Conservation (phyloP, 495 filamentous ascomycete genomes). For the Gamarada debralockiae region DNA sequence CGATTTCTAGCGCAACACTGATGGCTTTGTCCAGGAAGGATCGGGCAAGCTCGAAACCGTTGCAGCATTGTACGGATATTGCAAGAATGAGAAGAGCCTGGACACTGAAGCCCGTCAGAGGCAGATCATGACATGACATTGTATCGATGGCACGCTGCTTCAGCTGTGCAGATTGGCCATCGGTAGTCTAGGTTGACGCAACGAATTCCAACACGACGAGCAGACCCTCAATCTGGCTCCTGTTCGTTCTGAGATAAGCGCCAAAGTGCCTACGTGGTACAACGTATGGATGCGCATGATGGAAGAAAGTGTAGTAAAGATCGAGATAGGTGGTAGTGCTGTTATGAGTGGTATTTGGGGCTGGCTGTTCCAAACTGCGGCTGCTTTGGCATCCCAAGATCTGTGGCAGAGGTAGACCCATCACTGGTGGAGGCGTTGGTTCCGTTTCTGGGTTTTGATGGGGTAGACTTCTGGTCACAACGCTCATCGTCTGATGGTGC, state of each 20-base stretch:
- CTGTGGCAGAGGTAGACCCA: not conserved
- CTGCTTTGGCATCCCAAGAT: constrained; percentile 23
- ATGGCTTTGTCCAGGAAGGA: constrained; percentile 53
- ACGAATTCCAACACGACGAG: constrained; percentile 55
- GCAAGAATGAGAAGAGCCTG: constrained; percentile 65
- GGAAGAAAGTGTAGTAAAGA: constrained; percentile 54
- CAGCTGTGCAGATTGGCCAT: constrained; percentile 23
- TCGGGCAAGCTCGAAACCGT: constrained; percentile 50
- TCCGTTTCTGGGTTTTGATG: too few relatives aligned
- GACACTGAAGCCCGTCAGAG: constrained; percentile 50
- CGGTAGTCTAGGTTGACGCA: constrained; percentile 40
- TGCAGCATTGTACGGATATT: constrained; percentile 60
- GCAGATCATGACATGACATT: constrained; percentile 33
- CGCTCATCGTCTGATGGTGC: constrained; percentile 17
- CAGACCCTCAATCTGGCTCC: constrained; percentile 29
- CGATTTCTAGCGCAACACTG: constrained; percentile 59
- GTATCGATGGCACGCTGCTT: constrained; percentile 37
- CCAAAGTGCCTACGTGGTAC: constrained; percentile 39
- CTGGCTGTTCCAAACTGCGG: constrained; percentile 12
- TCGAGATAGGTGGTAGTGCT: constrained; percentile 23
- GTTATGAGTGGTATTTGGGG: not conserved
- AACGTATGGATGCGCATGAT: constrained; percentile 53
- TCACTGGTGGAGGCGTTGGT: too few relatives aligned
- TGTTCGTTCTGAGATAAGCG: constrained; percentile 14
- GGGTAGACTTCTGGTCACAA: not conserved